A percentile compares a stretch with the other conserved stretches of the same genome.
These are phyloP conservation scores for Diaporthe sp. DNA, from an alignment of 2,329 filamentous ascomycete genomes.

Conservation along the genomic window DNA sequence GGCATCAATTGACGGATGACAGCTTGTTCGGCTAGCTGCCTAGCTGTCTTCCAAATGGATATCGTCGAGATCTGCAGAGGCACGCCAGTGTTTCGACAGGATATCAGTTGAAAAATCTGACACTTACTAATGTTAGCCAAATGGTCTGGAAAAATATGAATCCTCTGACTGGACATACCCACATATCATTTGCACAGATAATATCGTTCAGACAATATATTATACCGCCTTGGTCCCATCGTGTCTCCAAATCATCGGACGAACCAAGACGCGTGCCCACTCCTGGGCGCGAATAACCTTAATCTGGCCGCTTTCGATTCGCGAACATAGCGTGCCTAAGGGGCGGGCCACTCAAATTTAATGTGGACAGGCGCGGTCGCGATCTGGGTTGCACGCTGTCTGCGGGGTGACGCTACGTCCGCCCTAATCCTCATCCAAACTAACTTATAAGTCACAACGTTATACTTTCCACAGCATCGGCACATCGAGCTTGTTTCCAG, in stretches of 20 bases:
- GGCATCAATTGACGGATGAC: neutral
- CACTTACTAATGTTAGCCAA: neutral
- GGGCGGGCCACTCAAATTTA: conserved; percentile 8
- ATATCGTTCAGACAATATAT: conserved; percentile 13
- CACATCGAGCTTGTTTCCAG: conserved; percentile 26
- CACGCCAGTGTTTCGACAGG: neutral
- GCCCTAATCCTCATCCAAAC: conserved; percentile 13
- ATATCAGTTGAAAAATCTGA: neutral
- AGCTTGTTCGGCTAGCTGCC: neutral
- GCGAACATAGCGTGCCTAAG: conserved; percentile 6
- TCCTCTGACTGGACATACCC: neutral
- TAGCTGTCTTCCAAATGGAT: neutral
- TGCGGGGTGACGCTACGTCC: neutral
- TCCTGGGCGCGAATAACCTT: conserved; percentile 4
- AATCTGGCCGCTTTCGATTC: neutral
- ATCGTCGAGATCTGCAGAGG: neutral
- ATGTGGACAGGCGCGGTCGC: conserved; percentile 8
- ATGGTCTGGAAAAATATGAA: neutral
- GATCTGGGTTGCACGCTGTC: conserved; percentile 16
- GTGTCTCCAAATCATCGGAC: conserved; percentile 8
- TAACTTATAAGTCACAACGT: neutral
- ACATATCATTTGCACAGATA: neutral
- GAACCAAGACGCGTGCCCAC: conserved; percentile 23
- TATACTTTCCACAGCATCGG: conserved; percentile 18
- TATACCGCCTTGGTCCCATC: conserved; percentile 16